phyloP scores from a whole-genome alignment of 2,329 filamentous ascomycete genomes.

The Ceratocystis harringtonii region DNA sequence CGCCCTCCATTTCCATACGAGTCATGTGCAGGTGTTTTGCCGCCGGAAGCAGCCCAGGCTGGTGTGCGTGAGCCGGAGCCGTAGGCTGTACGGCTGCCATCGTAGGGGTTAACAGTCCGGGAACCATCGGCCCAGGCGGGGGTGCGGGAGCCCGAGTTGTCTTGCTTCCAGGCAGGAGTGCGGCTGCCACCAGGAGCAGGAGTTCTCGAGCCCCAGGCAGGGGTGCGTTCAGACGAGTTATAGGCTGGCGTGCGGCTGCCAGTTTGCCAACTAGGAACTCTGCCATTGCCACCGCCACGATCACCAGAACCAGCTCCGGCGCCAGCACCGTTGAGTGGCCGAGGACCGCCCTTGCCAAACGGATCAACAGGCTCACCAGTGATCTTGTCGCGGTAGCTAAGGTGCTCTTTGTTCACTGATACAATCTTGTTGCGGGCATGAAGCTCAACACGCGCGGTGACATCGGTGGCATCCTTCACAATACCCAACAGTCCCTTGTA shows the following conservation, averaged over 20 bases:
- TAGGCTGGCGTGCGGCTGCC: slow-evolving; percentile 55
- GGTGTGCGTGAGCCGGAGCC: slow-evolving; percentile 58
- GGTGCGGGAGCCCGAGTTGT: slow-evolving; percentile 44
- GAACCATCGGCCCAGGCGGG: slow-evolving; percentile 58
- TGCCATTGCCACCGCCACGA: slow-evolving; percentile 31
- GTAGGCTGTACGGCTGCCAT: slow-evolving; percentile 63
- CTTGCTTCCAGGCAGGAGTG: slow-evolving; percentile 48
- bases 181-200: slow-evolving; percentile 39
- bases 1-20: slow-evolving; percentile 53
- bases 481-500: slow-evolving; percentile 91
- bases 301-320: slow-evolving; percentile 32
- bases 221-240: slow-evolving; percentile 51
- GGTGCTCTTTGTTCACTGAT: slow-evolving; percentile 62
- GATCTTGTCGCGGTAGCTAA: slow-evolving; percentile 74
- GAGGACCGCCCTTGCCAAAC: slow-evolving; percentile 32
- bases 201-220: slow-evolving; percentile 56
- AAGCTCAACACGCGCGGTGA: slow-evolving; percentile 74
- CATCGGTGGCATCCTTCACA: slow-evolving; percentile 85
- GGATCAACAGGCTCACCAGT: slow-evolving; percentile 69
- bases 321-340: slow-evolving; percentile 27
- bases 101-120: slow-evolving; percentile 54
- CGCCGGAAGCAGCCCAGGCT: slow-evolving; percentile 57
- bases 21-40: slow-evolving; percentile 53
- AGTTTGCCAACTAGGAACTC: slow-evolving; percentile 43
- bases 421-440: slow-evolving; percentile 91